Evolutionary conservation across 352 stramenopile genomes (phyloP), one percentile per base, ranked within the genome.

Genomic region (Pseudoperonospora humuli): DNA sequence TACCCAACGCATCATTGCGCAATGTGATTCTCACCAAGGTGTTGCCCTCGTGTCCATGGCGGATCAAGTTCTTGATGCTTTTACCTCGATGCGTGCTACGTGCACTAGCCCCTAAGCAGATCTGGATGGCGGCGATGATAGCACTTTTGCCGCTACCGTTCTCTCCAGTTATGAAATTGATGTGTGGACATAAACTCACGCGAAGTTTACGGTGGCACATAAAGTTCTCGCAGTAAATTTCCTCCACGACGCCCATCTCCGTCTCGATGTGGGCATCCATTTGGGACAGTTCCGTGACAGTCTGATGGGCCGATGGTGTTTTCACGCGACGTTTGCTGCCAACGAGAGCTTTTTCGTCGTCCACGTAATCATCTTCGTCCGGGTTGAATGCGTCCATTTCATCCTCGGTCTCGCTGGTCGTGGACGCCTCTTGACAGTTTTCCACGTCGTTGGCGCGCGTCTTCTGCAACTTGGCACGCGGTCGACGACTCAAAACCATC

Each of bases 211-310:
- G 84, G 54, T 98, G 95, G 63, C 93, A 99, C 95, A 99, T 98
- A 64, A 99, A 99, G 59, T 99, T 97, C 57, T 98, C 89, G 36
- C 90, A 89, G 69, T 97, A 97, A 23, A 98, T 95, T 51, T 95
- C 79, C 14, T 93, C 73, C 28, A 98, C 95, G 25, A 98, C 78
- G 3, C 95, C 95, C 48, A 95, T 92, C 54, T 98, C 76, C n/a
- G 57, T 75, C 35, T 63, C 45, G 10, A 28, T 21, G 7, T 40
- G 26, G 13, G 14, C 72, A 31, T 66, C 50, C 9, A 23, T 19
- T 32, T 36, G 21, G 17, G 13, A 45, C 3, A 32, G 23, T 19
- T 25, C 33, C 11, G 36, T 28, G n/a, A 45, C 41, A 1, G 19
- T 23, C 8, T 26, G 6, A 10, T 3, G 28, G 4, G 21, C n/a